Evolutionary conservation across 192 early-diverging fungal genomes (phyloP).

Genomic region (Entomortierella parvispora): DNA sequence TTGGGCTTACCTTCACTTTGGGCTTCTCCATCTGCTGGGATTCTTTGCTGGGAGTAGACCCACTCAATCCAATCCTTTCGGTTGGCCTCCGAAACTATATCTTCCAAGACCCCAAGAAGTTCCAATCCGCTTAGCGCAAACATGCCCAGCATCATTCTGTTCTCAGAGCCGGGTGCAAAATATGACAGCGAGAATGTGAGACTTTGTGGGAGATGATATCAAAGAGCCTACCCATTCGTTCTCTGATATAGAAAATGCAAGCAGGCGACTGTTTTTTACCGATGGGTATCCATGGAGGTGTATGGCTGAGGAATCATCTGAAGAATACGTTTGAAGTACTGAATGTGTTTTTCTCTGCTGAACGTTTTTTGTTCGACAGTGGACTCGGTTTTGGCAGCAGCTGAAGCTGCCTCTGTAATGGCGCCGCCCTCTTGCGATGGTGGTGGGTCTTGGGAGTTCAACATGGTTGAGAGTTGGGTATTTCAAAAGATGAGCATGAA

Average conservation of each 20-base stretch:
- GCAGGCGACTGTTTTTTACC: conserved; percentile 52
- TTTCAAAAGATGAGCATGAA: too few species aligned
- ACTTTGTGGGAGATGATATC: background rate
- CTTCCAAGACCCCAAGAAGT: conserved; percentile 76
- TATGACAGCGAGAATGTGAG: background rate
- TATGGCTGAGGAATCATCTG: conserved; percentile 78
- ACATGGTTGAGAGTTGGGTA: too few species aligned
- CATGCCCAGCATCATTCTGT: conserved; percentile 89
- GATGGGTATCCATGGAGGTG: conserved; percentile 74
- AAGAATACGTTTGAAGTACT: conserved; percentile 78
- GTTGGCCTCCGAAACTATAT: conserved; percentile 59
- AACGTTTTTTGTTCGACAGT: conserved; percentile 34
- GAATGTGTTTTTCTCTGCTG: conserved; percentile 64
- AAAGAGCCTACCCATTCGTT: background rate
- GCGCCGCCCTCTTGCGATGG: background rate
- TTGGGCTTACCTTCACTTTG: conserved; percentile 6
- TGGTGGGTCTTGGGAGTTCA: too few species aligned
- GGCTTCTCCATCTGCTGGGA: conserved; percentile 48
- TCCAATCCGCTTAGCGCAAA: conserved; percentile 87
- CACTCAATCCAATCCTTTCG: conserved; percentile 87
- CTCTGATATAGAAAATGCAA: background rate
- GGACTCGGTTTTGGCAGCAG: background rate
- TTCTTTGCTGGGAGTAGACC: conserved; percentile 96
- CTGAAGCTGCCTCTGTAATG: background rate
- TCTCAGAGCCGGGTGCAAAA: background rate